Evolutionary conservation across 2,329 filamentous ascomycete species (phyloP), one percentile per base, ranked within the genome.

Genomic region (Balansia obtecta): DNA sequence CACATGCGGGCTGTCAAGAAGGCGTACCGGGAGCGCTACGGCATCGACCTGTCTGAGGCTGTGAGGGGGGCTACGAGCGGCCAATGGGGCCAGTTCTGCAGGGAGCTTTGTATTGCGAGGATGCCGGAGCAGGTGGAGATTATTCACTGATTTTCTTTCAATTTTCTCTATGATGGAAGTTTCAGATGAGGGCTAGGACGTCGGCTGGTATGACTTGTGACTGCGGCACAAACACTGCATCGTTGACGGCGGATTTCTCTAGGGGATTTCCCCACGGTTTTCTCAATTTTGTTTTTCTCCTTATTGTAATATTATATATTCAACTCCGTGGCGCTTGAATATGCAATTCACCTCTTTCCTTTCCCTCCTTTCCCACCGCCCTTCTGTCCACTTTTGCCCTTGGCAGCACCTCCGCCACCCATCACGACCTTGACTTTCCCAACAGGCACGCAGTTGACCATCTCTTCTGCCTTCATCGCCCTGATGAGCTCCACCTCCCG

Each of bases 401-500:
- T 50, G 15, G 64, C 66, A 27, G 69, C 69, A 33, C 64, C 61
- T 37, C 68, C 67, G 1, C 81, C 81, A 13, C 76, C 72, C 72
- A 86, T 79, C 80, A 95, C 86, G 39, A 95, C 79, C 59, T 85
- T 80, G 38, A 93, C 79, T 64, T 86, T 91, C 33, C 83, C 77
- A 0, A 94, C 88, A 0, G 88, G 86, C 55, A 96, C 77, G 4
- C 80, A 78, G 57, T 91, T 90, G 50, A 89, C 79, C 15, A 88
- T 77, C 68, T 95, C 90, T 53, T 86, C 82, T 20, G 88, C 80
- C 67, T 89, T 93, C 71, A 89, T 81, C 0, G 73, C 79, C 67
- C 85, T 85, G 54, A 97, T 76, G 37, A 95, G 69, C 64, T 95
- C 90, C n/a, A 86, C 78, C 67, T 97, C 93, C 15, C 82, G 72